Base-by-base conservation (phyloP, 176 grass and related monocot genomes). In the Aegilops longissima region DNA sequence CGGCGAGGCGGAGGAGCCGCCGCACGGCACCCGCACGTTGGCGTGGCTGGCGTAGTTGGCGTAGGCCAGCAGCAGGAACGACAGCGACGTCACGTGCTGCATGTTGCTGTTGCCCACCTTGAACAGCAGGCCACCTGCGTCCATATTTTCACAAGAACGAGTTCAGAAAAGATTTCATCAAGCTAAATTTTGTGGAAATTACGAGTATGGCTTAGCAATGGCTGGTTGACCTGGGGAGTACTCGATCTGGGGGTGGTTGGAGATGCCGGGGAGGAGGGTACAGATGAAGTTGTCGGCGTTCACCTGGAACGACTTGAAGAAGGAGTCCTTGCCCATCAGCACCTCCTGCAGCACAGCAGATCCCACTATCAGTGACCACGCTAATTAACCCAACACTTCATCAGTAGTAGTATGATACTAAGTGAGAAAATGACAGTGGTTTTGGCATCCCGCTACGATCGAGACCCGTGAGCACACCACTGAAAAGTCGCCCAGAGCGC, bases 281-380 rank as follows among this genome's bases (percentile, higher is more conserved):
- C 96, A 98, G 75, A 98, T 95, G 83, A 98, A 98, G 83, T 93
- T 89, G 89, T 98, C 93, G 13, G 96, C 93, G 87, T 98, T 98
- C 23, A 66, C 70, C 0, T 86, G 91, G 80, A 98, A 98, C 1
- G 93, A 98, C 16, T 82, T 82, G 77, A 98, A 98, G 85, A 82
- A 98, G 61, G 85, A 86, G 84, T 98, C 96, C 77, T 95, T 98
- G 38, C 96, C 96, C 93, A 92, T 98, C 63, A 98, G 86, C 0
- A 98, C 96, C 84, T 98, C 93, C 96, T 98, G 25, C 36, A 56
- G 1, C 40, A 5, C 5, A 29, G 11, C 5, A 31, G 5, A 42
- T 20, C 7, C 0, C 1, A 42, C 59, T 4, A 20, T 85, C 18
- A 45, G 8, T 20, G 25, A 21, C 1, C 30, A 24, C 2, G 0